Conservation (phyloP, 306 rosid genomes). For the Cyclanthera cordifolia region DNA sequence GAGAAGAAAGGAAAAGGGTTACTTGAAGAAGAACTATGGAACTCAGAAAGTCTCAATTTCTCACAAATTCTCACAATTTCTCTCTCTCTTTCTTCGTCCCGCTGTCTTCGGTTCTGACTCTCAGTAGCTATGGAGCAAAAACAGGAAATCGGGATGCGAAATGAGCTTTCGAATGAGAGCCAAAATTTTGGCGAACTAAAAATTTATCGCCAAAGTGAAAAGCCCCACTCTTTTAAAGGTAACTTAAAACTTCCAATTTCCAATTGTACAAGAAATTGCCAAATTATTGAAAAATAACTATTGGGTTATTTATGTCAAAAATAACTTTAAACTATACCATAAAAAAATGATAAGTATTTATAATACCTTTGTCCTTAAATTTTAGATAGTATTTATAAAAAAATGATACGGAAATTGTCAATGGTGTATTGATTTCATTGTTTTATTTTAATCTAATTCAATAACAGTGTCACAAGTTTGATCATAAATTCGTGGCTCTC, state of each 20-base stretch:
- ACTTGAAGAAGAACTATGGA: background rate
- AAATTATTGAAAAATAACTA: no score
- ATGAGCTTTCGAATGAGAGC: conserved; percentile 16
- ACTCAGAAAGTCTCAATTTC: background rate
- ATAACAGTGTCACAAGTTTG: no score
- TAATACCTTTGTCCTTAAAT: no score
- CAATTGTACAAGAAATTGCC: background rate
- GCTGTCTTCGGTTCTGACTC: conserved; percentile 14
- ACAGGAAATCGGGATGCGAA: background rate
- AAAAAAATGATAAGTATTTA: no score
- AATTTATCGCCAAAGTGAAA: background rate
- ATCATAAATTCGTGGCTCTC: no score
- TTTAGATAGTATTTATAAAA: no score
- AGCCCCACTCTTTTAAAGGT: background rate
- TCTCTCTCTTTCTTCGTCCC: conserved; percentile 12
- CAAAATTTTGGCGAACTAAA: conserved; percentile 23
- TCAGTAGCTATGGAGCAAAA: conserved; percentile 31
- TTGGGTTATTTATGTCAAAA: no score
- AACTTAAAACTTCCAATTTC: background rate
- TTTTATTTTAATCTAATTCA: no score
- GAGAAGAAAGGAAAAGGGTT: background rate
- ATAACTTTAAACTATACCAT: no score
- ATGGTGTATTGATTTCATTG: no score
- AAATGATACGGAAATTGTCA: no score
- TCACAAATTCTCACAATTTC: background rate